Conservation (phyloP, 1,139 yeast species). For the Maudiozyma humilis region DNA sequence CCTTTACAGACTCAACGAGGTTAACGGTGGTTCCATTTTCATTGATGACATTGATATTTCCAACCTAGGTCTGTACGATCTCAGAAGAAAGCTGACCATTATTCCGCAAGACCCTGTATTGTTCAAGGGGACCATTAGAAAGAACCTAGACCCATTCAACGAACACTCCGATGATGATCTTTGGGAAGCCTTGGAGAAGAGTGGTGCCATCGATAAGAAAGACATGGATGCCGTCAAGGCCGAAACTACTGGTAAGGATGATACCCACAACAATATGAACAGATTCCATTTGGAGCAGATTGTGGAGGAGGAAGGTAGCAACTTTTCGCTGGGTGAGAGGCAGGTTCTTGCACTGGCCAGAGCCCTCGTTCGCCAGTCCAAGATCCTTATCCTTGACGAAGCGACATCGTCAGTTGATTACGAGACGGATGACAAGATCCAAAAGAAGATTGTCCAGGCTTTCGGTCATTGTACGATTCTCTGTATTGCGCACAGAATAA, state of each 20-base stretch:
- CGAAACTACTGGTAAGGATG: conserved; percentile 22
- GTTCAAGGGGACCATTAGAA: conserved; percentile 46
- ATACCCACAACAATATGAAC: conserved; percentile 34
- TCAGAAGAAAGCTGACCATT: conserved; percentile 46
- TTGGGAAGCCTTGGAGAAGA: conserved; percentile 51
- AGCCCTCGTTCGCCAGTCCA: conserved; percentile 63
- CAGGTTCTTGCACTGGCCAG: conserved; percentile 70
- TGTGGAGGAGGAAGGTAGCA: conserved; percentile 67
- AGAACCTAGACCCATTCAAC: conserved; percentile 50
- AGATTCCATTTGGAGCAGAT: conserved; percentile 59
- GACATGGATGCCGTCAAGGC: conserved; percentile 31
- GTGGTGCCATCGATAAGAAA: conserved; percentile 48
- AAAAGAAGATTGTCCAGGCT: conserved; percentile 51
- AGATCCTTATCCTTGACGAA: conserved; percentile 65
- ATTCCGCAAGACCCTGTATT: conserved; percentile 60
- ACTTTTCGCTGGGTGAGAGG: conserved; percentile 71
- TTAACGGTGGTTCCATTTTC: conserved; percentile 37
- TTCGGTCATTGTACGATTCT: conserved; percentile 60
- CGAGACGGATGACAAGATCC: conserved; percentile 66
- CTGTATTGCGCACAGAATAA: conserved; percentile 73
- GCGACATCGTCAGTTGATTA: conserved; percentile 80
- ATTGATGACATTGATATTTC: conserved; percentile 47
- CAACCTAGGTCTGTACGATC: conserved; percentile 38
- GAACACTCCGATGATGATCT: conserved; percentile 36
- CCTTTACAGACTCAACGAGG: conserved; percentile 43